A percentile compares a stretch with the other conserved stretches of the same genome.
These are phyloP conservation scores for Rhodosporidiobolus odoratus DNA, from an alignment of 768 basidiomycete genomes.

Conservation along the genomic window DNA sequence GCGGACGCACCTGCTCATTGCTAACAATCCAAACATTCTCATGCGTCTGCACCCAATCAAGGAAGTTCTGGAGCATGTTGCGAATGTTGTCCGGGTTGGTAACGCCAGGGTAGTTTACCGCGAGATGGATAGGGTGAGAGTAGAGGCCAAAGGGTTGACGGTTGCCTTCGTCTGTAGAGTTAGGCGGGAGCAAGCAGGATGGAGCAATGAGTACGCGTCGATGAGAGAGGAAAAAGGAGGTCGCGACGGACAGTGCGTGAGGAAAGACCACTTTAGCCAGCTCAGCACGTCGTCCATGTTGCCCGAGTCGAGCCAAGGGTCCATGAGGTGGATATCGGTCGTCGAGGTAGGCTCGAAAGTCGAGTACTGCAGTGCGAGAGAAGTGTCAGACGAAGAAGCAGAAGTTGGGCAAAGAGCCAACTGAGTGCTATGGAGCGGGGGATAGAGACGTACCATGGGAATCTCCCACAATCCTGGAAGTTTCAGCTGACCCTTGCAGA, in stretches of 20 bases:
- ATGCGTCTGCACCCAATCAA: conserved; percentile 74
- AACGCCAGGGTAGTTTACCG: conserved; percentile 54
- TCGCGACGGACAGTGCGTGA: conserved; percentile 56
- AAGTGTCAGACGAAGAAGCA: background rate
- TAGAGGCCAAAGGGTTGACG: conserved; percentile 75
- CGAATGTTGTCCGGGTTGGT: conserved; percentile 56
- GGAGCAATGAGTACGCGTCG: too few relatives aligned
- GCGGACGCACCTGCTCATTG: conserved; percentile 22
- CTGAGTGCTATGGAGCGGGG: conserved; percentile 57
- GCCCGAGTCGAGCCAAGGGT: conserved; percentile 61
- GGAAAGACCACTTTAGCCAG: conserved; percentile 71
- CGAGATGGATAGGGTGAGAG: conserved; percentile 71
- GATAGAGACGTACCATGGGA: conserved; percentile 60
- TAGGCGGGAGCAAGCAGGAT: background rate
- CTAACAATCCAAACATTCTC: conserved; percentile 54
- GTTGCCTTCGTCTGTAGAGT: conserved; percentile 55
- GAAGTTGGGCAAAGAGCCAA: conserved; percentile 25
- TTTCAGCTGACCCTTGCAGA: conserved; percentile 65
- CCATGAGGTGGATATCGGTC: conserved; percentile 60
- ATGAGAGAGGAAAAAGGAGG: background rate
- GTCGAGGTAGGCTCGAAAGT: background rate
- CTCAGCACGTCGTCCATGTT: conserved; percentile 46
- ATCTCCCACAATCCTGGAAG: conserved; percentile 78
- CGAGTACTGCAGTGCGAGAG: background rate
- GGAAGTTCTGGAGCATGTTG: conserved; percentile 68